Evolutionary conservation across 2,329 filamentous ascomycete species (phyloP).

Genomic region (Stagonosporopsis tanaceti): DNA sequence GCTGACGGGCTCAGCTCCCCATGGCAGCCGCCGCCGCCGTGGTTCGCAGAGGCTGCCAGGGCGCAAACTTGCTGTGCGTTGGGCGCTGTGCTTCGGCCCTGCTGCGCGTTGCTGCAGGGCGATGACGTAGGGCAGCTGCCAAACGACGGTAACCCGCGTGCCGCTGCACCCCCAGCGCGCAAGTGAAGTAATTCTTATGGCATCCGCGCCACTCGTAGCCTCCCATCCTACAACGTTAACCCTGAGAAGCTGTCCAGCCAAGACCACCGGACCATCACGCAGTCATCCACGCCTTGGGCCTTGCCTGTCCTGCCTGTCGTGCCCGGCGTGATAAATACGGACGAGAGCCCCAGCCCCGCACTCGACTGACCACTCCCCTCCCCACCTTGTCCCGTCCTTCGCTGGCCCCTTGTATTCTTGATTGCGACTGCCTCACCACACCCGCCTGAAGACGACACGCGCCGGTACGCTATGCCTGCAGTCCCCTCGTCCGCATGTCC

Average conservation of each 20-base stretch:
- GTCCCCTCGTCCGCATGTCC: conserved; percentile 18
- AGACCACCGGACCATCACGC: conserved; percentile 13
- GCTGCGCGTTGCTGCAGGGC: conserved; percentile 5
- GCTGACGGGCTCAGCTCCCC: conserved; percentile 13
- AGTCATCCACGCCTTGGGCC: conserved; percentile 15
- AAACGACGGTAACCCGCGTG: conserved; percentile 4
- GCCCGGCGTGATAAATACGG: conserved; percentile 18
- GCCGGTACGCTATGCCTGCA: conserved; percentile 30
- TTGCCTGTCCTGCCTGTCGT: conserved; percentile 5
- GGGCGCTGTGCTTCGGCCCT: conserved; percentile 18
- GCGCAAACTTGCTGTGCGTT: conserved; percentile 17
- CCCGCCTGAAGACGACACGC: conserved; percentile 10
- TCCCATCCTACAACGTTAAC: conserved; percentile 13
- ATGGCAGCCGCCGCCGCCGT: not conserved
- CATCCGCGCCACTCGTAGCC: conserved; percentile 11
- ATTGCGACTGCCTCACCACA: conserved; percentile 15
- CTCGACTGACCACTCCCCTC: conserved; percentile 15
- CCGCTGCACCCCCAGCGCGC: conserved; percentile 9
- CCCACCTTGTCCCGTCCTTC: conserved; percentile 28
- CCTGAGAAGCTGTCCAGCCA: conserved; percentile 15
- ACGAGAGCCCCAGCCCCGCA: conserved; percentile 5
- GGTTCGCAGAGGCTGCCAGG: conserved; percentile 8
- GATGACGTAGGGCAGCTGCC: conserved; percentile 16
- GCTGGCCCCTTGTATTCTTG: conserved; percentile 24
- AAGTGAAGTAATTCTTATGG: conserved; percentile 12